These are phyloP conservation scores for Fonsecaea monophora DNA, from an alignment of 2,329 filamentous ascomycete genomes.

Conservation along the genomic window DNA sequence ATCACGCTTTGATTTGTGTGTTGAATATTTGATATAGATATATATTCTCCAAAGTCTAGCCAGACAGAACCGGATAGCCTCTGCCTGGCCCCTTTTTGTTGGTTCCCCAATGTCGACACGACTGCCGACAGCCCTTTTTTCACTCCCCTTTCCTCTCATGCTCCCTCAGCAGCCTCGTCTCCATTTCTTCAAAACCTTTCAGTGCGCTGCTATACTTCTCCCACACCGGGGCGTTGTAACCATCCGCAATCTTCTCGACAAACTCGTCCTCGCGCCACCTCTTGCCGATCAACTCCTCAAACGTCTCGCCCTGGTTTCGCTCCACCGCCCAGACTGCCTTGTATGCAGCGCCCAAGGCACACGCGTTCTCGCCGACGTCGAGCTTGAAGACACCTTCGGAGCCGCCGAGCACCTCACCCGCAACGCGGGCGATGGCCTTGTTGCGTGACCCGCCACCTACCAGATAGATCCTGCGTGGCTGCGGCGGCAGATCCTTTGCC, in stretches of 20 bases:
- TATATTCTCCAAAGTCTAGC: too few species aligned
- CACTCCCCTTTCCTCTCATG: constrained; percentile 16
- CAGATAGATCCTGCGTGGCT: constrained; percentile 89
- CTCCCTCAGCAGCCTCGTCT: constrained; percentile 65
- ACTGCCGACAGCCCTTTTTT: background rate
- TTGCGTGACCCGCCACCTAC: constrained; percentile 92
- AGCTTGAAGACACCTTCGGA: constrained; percentile 90
- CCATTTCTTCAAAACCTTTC: constrained; percentile 77
- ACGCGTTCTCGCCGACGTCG: constrained; percentile 93
- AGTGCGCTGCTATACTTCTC: constrained; percentile 79
- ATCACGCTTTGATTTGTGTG: too few species aligned
- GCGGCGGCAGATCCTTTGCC: constrained; percentile 68
- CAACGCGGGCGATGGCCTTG: constrained; percentile 81
- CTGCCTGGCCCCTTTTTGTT: too few species aligned
- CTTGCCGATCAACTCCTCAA: constrained; percentile 83
- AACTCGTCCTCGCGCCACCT: constrained; percentile 87
- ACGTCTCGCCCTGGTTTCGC: constrained; percentile 75
- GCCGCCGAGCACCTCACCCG: constrained; percentile 87
- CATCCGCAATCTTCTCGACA: constrained; percentile 80
- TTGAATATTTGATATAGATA: too few species aligned
- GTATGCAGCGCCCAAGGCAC: constrained; percentile 90
- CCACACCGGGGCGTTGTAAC: constrained; percentile 77
- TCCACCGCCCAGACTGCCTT: constrained; percentile 89
- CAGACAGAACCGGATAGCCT: too few species aligned
- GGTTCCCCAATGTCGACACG: too few species aligned